Conservation (phyloP, 495 filamentous ascomycete species). For the Aspergillus nidulans region DNA sequence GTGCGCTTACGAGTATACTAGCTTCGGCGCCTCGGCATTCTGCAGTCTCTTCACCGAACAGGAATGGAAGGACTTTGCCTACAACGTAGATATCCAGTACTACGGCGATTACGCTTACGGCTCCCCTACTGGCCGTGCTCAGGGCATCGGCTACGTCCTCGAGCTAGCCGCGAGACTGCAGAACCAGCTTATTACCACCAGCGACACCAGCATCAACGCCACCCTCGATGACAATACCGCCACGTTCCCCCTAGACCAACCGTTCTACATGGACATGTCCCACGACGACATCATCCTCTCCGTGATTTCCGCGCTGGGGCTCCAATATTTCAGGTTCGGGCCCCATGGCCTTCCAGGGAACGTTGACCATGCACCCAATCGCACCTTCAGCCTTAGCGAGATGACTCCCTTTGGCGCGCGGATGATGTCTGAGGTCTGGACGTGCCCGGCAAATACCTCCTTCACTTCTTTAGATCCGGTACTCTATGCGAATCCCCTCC, state of each 20-base stretch:
- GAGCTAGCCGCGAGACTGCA: slow-evolving; percentile 57
- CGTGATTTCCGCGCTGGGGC: slow-evolving; percentile 48
- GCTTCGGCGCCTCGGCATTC: slow-evolving; percentile 33
- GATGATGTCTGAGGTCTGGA: slow-evolving; percentile 58
- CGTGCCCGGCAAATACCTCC: slow-evolving; percentile 17
- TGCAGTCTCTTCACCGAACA: slow-evolving; percentile 53
- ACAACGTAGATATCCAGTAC: slow-evolving; percentile 56
- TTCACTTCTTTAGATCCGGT: slow-evolving; percentile 18
- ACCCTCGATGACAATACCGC: slow-evolving; percentile 43
- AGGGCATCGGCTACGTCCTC: slow-evolving; percentile 59
- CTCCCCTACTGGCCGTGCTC: slow-evolving; percentile 57
- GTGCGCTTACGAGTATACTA: slow-evolving; percentile 31
- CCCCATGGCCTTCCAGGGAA: slow-evolving; percentile 37
- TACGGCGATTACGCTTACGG: slow-evolving; percentile 54
- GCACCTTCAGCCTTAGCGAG: slow-evolving; percentile 22
- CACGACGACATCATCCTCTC: slow-evolving; percentile 39
- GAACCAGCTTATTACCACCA: slow-evolving; percentile 47
- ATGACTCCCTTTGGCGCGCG: slow-evolving; percentile 60
- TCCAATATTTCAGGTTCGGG: slow-evolving; percentile 49
- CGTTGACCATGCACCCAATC: slow-evolving; percentile 40
- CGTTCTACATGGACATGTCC: slow-evolving; percentile 44
- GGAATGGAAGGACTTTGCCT: slow-evolving; percentile 54
- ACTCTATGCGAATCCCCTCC: slow-evolving; percentile 26
- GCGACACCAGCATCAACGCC: slow-evolving; percentile 54
- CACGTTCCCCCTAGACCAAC: slow-evolving; percentile 49